Evolutionary conservation across 768 basidiomycete species (phyloP), one percentile per base, ranked within the genome.

Genomic region (Scleroderma bovista): DNA sequence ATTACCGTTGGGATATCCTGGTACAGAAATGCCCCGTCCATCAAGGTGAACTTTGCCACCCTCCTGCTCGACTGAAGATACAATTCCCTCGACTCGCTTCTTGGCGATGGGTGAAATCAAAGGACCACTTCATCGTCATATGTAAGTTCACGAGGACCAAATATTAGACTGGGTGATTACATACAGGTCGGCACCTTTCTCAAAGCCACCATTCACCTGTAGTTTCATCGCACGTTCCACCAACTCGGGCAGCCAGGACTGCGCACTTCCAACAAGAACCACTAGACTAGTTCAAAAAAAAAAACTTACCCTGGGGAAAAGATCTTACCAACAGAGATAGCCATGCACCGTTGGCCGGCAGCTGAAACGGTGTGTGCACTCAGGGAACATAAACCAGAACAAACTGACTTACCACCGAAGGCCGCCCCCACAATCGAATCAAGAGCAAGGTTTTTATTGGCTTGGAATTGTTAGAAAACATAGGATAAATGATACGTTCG

Each of bases 301-400:
- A 22, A 39, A 47, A 29, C 26, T 42, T 39, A 13, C 22, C 22
- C 39, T 16, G 6, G 2, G 20, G 15, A 7, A 45, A 9, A 38
- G 23, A 22, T 56, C 83, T 60, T 54, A 87, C 91, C 88, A 29
- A 94, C 92, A 12, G 93, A 95, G 38, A 95, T 72, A 12, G 93
- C 94, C 94, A 96, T 97, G 71, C 94, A 98, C 50, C 96, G 80
- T 66, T 98, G 95, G 12, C 95, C 95, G 26, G 95, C 95, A 56
- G 95, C 95, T 80, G 62, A 54, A 33, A 55, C 53, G 17, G 62
- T 58, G n/a, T 38, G 48, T 26, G 34, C 46, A 43, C 17, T 51
- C 11, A 31, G 37, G 29, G 26, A 34, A 13, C 7, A 62, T 55
- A 7, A 48, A 57, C 32, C 62, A 67, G 36, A 29, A 55, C 26